phyloP scores from a whole-genome alignment of 768 basidiomycete genomes.

The Suillus ampliporus region DNA sequence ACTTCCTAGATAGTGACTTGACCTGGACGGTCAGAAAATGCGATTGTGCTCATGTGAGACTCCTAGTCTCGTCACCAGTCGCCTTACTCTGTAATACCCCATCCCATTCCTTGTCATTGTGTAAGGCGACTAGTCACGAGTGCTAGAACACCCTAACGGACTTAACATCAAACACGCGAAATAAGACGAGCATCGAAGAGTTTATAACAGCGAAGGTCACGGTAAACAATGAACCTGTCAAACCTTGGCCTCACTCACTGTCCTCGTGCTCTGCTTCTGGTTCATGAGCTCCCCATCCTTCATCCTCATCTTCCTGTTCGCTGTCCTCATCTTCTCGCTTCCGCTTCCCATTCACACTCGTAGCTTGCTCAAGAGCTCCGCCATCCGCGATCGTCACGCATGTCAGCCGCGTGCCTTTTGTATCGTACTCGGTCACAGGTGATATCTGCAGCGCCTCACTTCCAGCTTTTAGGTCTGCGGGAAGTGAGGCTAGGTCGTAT shows the following conservation, averaged over 20 bases:
- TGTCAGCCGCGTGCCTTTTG: constrained; percentile 85
- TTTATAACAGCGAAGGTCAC: not conserved
- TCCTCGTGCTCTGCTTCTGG: constrained; percentile 28
- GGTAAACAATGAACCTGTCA: not conserved
- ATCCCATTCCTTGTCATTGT: too few species aligned
- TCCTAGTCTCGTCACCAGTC: too few species aligned
- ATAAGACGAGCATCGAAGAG: not conserved
- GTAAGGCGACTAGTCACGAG: too few species aligned
- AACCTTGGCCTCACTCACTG: constrained; percentile 28
- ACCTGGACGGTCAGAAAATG: too few species aligned
- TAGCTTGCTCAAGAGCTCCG: constrained; percentile 26
- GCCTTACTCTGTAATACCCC: too few species aligned
- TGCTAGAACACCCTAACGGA: not conserved
- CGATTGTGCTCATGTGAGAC: too few species aligned
- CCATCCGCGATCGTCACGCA: constrained; percentile 69
- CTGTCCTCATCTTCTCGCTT: constrained; percentile 43
- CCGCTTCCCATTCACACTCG: constrained; percentile 38
- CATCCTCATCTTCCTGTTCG: constrained; percentile 40
- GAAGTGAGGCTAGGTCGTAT: constrained; percentile 68
- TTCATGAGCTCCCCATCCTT: constrained; percentile 31
- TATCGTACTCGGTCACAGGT: constrained; percentile 75
- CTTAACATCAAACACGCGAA: not conserved
- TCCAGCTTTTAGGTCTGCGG: constrained; percentile 28
- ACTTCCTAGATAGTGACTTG: too few species aligned
- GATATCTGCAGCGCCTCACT: constrained; percentile 43